Base-by-base conservation (phyloP, 441 rosid genomes). In the Adansonia madagascariensis region DNA sequence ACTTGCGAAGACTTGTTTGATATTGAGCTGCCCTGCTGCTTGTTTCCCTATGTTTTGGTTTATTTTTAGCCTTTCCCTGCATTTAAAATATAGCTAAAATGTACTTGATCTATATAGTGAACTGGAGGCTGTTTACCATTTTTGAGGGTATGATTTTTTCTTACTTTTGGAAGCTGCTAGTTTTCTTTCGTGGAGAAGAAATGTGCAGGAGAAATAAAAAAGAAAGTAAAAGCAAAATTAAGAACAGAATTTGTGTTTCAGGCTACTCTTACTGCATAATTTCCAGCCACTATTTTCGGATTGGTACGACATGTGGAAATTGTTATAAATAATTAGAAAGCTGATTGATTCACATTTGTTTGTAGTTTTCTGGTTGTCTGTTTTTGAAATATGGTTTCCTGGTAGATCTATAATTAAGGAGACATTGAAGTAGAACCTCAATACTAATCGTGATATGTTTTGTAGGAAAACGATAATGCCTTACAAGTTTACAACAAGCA, bases 401-500 rank as follows among this genome's bases (percentile, higher is more conserved):
- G 12, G 31, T 56, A 20, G 35, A 64, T 53, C 7, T 55, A 67
- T 35, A 49, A 66, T 35, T 47, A 41, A 73, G n/a, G 27, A 55
- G 65, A 41, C 52, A 56, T 11, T 56, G 52, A 74, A 44, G 15
- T 49, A 49, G 47, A 75, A 50, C n/a, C 70, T 59, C 59, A 35
- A 24, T 63, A 15, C 67, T 53, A 52, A 61, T 27, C 31, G 44
- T 55, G 71, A 65, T 62, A 70, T 59, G 65, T 80, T 72, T 18
- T 41, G 20, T 75, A 67, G 3, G 61, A 47, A 57, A 68, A 46
- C 20, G 22, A 68, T 68, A 53, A 73, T 22, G 71, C 50, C n/a
- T 75, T 79, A 60, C 47, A 79, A 31, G 52, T 71, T 77, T 83
- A 75, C 70, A 75, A 63, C 35, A 50, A 65, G 67, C 47, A 17